Evolutionary conservation across 2,329 filamentous ascomycete species (phyloP), one percentile per base, ranked within the genome.

Genomic region (Ophiostoma pallidulum): DNA sequence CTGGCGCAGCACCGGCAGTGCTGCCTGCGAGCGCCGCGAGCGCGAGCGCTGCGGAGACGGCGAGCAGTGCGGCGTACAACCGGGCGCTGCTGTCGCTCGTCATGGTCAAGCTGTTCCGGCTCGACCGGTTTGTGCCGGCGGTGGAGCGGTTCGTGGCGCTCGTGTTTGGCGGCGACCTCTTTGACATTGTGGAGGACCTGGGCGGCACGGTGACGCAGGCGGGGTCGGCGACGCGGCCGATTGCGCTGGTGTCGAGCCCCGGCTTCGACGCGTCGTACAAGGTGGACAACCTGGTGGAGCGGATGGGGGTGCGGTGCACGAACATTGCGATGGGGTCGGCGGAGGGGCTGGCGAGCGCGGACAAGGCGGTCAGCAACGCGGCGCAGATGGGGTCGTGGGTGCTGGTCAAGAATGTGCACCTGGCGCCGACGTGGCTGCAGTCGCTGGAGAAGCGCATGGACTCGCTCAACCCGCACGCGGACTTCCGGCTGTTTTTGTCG

Each of bases 321-420:
- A 96, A 96, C 65, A 96, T 98, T 61, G 94, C 94, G 58, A 98
- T 98, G 92, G 92, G 92, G 60, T 97, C 92, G 39, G 94, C 94
- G 60, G 92, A 98, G 72, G 87, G 89, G 62, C 73, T 94, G 16
- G 82, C 90, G 49, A 92, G 82, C 53, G 92, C 92, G 16, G 92
- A 98, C 72, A 95, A 95, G 67, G 92, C 94, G 26, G 89, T 98
- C 60, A 86, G 80, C 66, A 88, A 89, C 58, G 92, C 92, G 9
- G 91, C 92, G 5, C 87, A 94, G 49, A 85, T 83, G 14, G 92
- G 92, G 56, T 88, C 82, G 22, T 98, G 92, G 92, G 94, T 98
- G 9, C 76, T 98, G 52, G 82, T 98, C 75, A 98, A 98, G 78
- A 98, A 98, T 70, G 92, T 98, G 18, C 92, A 98, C 66, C 76